Percentiles rank a stretch among this genome's conserved stretches.
These are phyloP conservation scores for Cladophialophora yegresii DNA, from an alignment of 2,329 filamentous ascomycete genomes.

Conservation along the genomic window DNA sequence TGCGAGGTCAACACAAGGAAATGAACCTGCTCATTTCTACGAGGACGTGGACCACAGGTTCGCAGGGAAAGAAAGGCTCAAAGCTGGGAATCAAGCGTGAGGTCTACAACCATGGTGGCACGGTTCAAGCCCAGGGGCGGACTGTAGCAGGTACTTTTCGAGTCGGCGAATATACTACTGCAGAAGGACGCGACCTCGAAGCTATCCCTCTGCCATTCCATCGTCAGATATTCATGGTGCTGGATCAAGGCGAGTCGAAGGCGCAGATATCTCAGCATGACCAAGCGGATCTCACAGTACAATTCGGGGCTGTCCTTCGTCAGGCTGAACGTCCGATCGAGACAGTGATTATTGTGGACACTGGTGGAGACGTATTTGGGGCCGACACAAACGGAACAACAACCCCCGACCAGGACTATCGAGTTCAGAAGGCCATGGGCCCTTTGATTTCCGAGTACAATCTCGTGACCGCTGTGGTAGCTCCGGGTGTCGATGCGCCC, in stretches of 20 bases:
- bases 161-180: conserved; percentile 26
- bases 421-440: conserved; percentile 29
- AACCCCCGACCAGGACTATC: conserved; percentile 34
- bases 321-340: conserved; percentile 21
- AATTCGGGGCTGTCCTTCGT: conserved; percentile 30
- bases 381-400: conserved; percentile 20
- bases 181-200: conserved; percentile 35
- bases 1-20: conserved; percentile 24
- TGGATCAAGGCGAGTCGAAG: conserved; percentile 33
- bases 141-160: conserved; percentile 32
- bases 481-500: conserved; percentile 35
- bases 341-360: conserved; percentile 34
- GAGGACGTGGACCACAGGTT: conserved; percentile 34
- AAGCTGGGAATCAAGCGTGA: conserved; percentile 35
- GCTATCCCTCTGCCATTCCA: conserved; percentile 31
- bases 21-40: conserved; percentile 35
- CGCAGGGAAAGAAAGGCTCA: conserved; percentile 33
- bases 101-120: conserved; percentile 34
- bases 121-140: conserved; percentile 21
- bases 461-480: conserved; percentile 33
- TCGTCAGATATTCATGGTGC: conserved; percentile 33
- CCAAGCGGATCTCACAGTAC: conserved; percentile 27
- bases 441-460: conserved; percentile 21
- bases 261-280: conserved; percentile 28
- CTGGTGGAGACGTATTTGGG: conserved; percentile 36